These are phyloP conservation scores for Candida ortonii DNA, from an alignment of 805 yeast species.

Conservation along the genomic window DNA sequence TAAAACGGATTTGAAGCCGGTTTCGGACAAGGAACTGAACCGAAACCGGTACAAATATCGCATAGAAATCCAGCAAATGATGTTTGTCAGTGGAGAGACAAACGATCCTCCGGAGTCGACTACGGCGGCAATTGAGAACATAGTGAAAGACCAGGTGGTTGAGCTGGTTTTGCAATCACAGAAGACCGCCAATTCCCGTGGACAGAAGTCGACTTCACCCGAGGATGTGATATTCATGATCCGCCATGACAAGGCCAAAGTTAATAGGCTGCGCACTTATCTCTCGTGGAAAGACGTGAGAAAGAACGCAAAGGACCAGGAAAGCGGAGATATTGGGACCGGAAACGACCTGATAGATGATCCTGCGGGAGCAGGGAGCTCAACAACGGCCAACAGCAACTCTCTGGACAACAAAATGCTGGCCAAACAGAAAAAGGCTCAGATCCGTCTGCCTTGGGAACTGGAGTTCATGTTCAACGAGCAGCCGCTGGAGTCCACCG, in stretches of 20 bases:
- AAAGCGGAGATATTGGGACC: conserved; percentile 44
- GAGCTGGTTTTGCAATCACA: conserved; percentile 76
- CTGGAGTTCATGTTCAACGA: conserved; percentile 89
- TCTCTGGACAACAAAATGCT: conserved; percentile 43
- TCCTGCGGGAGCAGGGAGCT: conserved; percentile 29
- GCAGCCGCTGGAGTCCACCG: conserved; percentile 57
- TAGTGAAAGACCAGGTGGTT: conserved; percentile 90
- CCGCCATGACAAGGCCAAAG: conserved; percentile 92
- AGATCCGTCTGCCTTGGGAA: conserved; percentile 92
- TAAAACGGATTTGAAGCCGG: conserved; percentile 5
- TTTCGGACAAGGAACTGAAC: conserved; percentile 18
- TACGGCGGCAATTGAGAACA: conserved; percentile 89
- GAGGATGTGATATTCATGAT: conserved; percentile 93
- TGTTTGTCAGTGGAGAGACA: conserved; percentile 96
- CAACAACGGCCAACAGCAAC: conserved; percentile 32
- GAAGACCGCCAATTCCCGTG: conserved; percentile 72
- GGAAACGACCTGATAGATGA: conserved; percentile 36
- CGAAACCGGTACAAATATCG: conserved; percentile 67
- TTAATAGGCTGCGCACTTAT: conserved; percentile 84
- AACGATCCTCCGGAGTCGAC: conserved; percentile 93
- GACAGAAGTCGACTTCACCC: conserved; percentile 79
- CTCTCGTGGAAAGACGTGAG: conserved; percentile 96
- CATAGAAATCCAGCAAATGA: conserved; percentile 96
- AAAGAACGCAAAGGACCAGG: conserved; percentile 65
- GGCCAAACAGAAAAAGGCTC: conserved; percentile 67